Conservation (phyloP, 768 basidiomycete species). For the Boletus vinaceobasis region DNA sequence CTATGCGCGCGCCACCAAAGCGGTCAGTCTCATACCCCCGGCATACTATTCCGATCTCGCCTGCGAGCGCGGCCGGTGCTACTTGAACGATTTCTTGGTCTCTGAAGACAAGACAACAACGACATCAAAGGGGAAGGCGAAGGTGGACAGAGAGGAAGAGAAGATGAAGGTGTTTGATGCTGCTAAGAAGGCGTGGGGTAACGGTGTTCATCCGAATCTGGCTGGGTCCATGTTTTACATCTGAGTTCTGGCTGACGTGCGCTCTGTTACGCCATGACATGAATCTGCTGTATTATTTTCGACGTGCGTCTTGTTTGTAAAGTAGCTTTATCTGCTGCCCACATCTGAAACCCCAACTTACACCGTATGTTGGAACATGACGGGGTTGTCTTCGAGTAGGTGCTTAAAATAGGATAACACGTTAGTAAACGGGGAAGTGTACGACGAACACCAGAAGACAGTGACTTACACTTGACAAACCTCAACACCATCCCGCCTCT, state of each 20-base stretch:
- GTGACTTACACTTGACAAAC: background rate
- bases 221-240: conserved; percentile 75
- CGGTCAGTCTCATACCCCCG: conserved; percentile 76
- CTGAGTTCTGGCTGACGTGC: conserved; percentile 26
- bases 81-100: conserved; percentile 68
- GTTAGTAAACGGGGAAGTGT: background rate
- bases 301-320: background rate
- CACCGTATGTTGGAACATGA: background rate
- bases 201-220: conserved; percentile 55
- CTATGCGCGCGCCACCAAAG: conserved; percentile 80
- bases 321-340: background rate
- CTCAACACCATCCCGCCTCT: conserved; percentile 33
- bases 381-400: background rate
- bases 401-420: background rate
- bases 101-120: conserved; percentile 48
- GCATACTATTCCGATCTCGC: conserved; percentile 83
- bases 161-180: conserved; percentile 16
- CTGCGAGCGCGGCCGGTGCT: conserved; percentile 75
- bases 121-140: conserved; percentile 33
- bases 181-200: conserved; percentile 43
- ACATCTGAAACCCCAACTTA: background rate
- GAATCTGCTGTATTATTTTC: background rate
- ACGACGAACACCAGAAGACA: background rate
- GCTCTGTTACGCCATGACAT: background rate
- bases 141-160: conserved; percentile 30